Percentiles rank a stretch among this genome's conserved stretches.
These are phyloP conservation scores for Talaromyces piceae DNA, from an alignment of 2,329 filamentous ascomycete genomes.

Conservation along the genomic window DNA sequence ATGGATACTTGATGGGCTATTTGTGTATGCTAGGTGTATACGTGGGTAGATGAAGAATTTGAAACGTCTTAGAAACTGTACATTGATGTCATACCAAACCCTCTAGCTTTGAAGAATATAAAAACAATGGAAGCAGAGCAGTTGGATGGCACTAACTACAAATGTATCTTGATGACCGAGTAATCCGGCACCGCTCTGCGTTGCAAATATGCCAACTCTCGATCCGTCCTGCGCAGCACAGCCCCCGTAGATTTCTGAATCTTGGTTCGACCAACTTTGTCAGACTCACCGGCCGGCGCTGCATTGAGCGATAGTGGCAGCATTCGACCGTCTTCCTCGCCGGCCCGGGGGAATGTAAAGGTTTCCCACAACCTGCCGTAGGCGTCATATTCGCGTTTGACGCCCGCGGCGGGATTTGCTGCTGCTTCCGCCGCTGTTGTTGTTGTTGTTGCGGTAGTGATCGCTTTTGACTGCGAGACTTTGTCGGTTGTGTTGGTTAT, in stretches of 20 bases:
- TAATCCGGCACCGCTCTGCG: conserved; percentile 77
- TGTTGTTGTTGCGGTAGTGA: conserved; percentile 17
- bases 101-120: too few species aligned
- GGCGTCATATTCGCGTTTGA: conserved; percentile 11
- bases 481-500: conserved; percentile 7
- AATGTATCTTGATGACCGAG: conserved; percentile 67
- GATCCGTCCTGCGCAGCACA: conserved; percentile 57
- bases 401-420: conserved; percentile 1
- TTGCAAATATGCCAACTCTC: conserved; percentile 70
- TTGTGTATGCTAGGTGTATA: not conserved
- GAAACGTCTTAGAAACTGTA: too few species aligned
- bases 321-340: conserved; percentile 35
- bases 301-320: conserved; percentile 67
- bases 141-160: conserved; percentile 45
- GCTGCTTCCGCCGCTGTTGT: conserved; percentile 7
- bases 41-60: not conserved
- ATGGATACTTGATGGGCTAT: not conserved
- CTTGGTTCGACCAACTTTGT: conserved; percentile 36
- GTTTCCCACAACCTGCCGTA: conserved; percentile 12
- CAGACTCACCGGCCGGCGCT: conserved; percentile 35
- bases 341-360: conserved; percentile 19
- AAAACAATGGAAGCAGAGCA: not conserved
- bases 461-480: not conserved
- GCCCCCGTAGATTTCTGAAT: conserved; percentile 60
- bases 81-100: too few species aligned